These are phyloP conservation scores for Rhizoclosmatium sp. DNA, from an alignment of 192 early-diverging fungal genomes.

Conservation along the genomic window DNA sequence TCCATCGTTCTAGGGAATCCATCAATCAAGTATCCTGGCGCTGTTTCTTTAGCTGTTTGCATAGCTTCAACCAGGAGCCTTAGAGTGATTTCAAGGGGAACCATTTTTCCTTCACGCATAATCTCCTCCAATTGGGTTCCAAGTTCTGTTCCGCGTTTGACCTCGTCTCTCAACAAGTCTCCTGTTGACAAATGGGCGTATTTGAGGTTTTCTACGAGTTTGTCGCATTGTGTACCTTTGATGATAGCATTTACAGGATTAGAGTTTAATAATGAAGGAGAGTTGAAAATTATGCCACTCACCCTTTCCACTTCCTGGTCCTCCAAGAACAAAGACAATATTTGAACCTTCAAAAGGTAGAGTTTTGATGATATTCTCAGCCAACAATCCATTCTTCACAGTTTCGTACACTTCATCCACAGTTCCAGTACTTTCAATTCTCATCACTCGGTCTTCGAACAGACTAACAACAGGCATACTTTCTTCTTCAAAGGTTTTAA, in stretches of 20 bases:
- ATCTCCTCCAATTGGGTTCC: conserved; percentile 51
- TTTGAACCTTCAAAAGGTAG: conserved; percentile 44
- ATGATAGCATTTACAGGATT: not conserved
- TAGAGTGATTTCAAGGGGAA: conserved; percentile 52
- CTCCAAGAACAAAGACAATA: conserved; percentile 61
- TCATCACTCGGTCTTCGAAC: conserved; percentile 45
- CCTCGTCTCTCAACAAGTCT: conserved; percentile 67
- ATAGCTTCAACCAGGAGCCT: conserved; percentile 41
- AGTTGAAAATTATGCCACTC: not conserved
- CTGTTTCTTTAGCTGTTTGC: conserved; percentile 21
- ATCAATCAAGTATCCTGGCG: conserved; percentile 64
- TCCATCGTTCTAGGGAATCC: conserved; percentile 72
- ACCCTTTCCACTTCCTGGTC: conserved; percentile 56
- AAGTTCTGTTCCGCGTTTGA: conserved; percentile 48
- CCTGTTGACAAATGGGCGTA: conserved; percentile 66
- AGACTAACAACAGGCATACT: conserved; percentile 60
- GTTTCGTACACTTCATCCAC: conserved; percentile 22
- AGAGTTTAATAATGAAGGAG: not conserved
- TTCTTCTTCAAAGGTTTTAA: conserved; percentile 57
- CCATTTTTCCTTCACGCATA: conserved; percentile 71
- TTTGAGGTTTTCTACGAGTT: conserved; percentile 50
- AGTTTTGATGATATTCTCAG: not conserved
- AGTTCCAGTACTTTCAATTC: conserved; percentile 32
- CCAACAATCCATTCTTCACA: conserved; percentile 6
- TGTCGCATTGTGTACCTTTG: conserved; percentile 65